phyloP scores from a whole-genome alignment of 202 grass and related monocot genomes.

The Zizania palustris region DNA sequence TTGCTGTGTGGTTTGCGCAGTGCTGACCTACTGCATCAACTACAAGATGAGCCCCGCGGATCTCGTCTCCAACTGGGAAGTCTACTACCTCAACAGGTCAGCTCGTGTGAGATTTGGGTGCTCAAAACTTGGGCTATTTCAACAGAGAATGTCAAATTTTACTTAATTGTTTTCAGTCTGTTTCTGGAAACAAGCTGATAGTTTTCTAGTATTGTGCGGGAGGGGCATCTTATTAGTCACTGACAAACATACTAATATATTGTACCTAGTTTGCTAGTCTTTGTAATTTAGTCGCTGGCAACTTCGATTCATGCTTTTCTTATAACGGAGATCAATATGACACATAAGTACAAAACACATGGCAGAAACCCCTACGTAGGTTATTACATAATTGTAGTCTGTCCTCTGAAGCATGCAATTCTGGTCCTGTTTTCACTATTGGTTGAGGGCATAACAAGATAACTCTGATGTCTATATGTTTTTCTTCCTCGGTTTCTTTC shows the following conservation, averaged over 20 bases:
- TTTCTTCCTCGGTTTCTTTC: not conserved
- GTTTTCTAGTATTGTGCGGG: not conserved
- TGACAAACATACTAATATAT: not conserved
- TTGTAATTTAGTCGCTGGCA: not conserved
- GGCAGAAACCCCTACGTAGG: not conserved
- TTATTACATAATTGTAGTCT: not conserved
- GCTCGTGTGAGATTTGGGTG: not conserved
- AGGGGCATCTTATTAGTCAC: not conserved
- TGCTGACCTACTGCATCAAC: slow-evolving; percentile 95
- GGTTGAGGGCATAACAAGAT: not conserved
- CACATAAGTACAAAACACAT: not conserved
- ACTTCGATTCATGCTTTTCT: not conserved
- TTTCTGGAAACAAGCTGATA: not conserved
- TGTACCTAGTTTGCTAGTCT: not conserved
- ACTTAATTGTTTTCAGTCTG: not conserved
- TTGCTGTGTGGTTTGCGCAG: slow-evolving; percentile 39
- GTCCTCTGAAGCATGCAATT: not conserved
- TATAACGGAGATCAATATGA: not conserved
- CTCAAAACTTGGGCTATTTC: not conserved
- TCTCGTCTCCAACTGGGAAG: slow-evolving; percentile 90
- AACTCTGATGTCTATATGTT: not conserved
- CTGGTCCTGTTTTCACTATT: not conserved
- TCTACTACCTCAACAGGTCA: slow-evolving; percentile 91
- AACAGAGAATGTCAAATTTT: not conserved
- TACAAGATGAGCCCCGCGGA: slow-evolving; percentile 81